Percentiles rank a stretch among this genome's conserved stretches.
phyloP scores from a whole-genome alignment of 306 rosid genomes.

The Cicer judaicum region DNA sequence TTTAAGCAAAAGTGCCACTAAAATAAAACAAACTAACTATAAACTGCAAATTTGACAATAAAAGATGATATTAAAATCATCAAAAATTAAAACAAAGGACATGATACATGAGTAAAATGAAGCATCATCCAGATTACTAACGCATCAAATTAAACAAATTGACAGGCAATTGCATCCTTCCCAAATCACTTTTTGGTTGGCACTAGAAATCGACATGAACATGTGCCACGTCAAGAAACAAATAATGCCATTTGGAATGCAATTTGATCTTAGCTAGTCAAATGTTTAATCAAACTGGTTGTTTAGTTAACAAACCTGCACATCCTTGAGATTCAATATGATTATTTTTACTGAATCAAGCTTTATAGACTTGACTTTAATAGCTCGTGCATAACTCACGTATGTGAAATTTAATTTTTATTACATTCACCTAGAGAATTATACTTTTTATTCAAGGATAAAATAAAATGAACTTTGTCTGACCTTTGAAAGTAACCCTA shows the following conservation, averaged over 20 bases:
- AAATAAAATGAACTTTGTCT: conserved; percentile 36
- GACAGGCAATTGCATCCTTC: neutral
- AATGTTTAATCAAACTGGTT: conserved; percentile 1
- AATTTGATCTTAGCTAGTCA: neutral
- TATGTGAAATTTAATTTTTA: neutral
- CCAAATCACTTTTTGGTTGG: conserved; percentile 10
- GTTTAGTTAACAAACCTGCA: neutral
- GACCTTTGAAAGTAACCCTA: conserved; percentile 84
- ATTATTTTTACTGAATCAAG: neutral
- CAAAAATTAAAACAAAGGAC: conserved; percentile 6
- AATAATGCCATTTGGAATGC: neutral
- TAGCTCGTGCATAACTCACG: neutral
- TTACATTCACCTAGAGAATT: neutral
- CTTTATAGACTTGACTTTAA: neutral
- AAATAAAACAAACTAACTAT: conserved; percentile 28
- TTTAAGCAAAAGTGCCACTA: conserved; percentile 23
- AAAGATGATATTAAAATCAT: neutral
- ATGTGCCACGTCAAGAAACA: neutral
- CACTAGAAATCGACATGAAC: conserved; percentile 1
- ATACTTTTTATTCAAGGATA: neutral
- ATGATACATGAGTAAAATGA: conserved; percentile 14
- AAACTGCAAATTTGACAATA: conserved; percentile 15
- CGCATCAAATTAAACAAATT: neutral
- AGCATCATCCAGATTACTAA: neutral
- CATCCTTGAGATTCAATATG: conserved; percentile 2